Conservation (phyloP, 2,329 filamentous ascomycete species). For the Rachicladosporium sp. region DNA sequence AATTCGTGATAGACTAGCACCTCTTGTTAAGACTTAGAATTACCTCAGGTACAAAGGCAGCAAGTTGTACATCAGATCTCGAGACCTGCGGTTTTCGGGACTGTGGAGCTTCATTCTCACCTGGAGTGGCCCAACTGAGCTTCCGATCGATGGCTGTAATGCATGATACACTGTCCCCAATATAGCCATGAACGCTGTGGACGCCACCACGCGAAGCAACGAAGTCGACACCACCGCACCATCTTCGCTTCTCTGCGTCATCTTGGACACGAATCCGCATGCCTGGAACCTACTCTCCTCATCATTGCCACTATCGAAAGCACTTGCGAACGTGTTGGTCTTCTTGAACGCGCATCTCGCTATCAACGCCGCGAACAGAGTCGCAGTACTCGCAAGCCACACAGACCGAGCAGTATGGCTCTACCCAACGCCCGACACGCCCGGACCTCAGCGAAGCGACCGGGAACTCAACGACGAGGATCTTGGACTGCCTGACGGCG, state of each 20-base stretch:
- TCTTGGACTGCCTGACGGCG: slow-evolving; percentile 16
- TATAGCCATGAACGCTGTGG: slow-evolving; percentile 49
- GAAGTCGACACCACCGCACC: slow-evolving; percentile 27
- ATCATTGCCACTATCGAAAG: slow-evolving; percentile 67
- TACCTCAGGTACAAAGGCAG: no score
- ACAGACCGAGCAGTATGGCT: slow-evolving; percentile 78
- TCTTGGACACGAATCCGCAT: slow-evolving; percentile 92
- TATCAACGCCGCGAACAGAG: slow-evolving; percentile 84
- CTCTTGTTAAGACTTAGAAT: no score
- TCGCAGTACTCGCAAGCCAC: slow-evolving; percentile 84
- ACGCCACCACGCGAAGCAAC: slow-evolving; percentile 40
- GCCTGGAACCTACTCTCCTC: slow-evolving; percentile 73
- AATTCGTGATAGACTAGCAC: no score
- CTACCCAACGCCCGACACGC: slow-evolving; percentile 50
- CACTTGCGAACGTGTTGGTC: slow-evolving; percentile 79
- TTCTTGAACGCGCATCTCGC: slow-evolving; percentile 95
- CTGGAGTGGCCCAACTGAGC: no score
- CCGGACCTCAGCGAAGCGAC: slow-evolving; percentile 9
- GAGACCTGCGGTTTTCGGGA: no score
- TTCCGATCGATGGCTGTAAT: neutral
- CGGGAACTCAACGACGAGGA: slow-evolving; percentile 19
- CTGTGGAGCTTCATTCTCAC: no score
- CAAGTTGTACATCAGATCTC: no score
- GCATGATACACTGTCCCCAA: neutral
- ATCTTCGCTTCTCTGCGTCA: slow-evolving; percentile 76